A percentile compares a stretch with the other conserved stretches of the same genome.
phyloP scores from a whole-genome alignment of 2,329 filamentous ascomycete species.

The Fusarium sambucinum region DNA sequence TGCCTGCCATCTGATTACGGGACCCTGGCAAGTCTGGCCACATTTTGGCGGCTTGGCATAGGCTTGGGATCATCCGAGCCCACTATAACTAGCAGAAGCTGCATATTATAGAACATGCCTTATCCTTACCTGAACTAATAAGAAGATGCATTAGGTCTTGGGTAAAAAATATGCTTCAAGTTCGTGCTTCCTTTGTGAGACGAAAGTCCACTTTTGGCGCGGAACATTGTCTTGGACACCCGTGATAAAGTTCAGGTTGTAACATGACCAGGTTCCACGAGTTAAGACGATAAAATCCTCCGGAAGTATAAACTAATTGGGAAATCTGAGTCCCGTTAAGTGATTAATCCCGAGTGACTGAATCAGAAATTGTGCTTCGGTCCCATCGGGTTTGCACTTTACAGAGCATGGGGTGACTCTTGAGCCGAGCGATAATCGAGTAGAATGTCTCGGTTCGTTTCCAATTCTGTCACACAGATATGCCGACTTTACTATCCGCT shows the following conservation, averaged over 20 bases:
- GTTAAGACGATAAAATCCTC: background rate
- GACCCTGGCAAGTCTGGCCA: conserved; percentile 15
- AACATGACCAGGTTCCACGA: background rate
- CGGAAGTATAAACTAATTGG: conserved; percentile 3
- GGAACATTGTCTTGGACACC: background rate
- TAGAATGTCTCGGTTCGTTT: conserved; percentile 2
- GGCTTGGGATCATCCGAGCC: conserved; percentile 27
- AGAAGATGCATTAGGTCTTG: background rate
- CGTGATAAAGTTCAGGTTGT: background rate
- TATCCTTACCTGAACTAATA: conserved; percentile 4
- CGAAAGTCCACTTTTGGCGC: conserved; percentile 1
- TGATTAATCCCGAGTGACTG: conserved; percentile 28
- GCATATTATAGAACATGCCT: background rate
- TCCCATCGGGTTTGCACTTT: conserved; percentile 8
- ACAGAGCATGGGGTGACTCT: background rate
- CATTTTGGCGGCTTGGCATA: conserved; percentile 23
- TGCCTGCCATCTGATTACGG: conserved; percentile 1
- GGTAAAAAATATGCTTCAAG: background rate
- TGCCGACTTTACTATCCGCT: background rate
- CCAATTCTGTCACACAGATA: background rate
- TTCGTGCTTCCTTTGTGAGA: background rate
- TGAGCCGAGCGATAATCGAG: conserved; percentile 15
- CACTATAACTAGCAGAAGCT: conserved; percentile 16
- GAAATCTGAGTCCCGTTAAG: conserved; percentile 1
- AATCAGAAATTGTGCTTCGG: background rate